A percentile compares a stretch with the other conserved stretches of the same genome.
phyloP scores from a whole-genome alignment of 371 early-diverging fungal genomes.

The Rhizopus sp. region DNA sequence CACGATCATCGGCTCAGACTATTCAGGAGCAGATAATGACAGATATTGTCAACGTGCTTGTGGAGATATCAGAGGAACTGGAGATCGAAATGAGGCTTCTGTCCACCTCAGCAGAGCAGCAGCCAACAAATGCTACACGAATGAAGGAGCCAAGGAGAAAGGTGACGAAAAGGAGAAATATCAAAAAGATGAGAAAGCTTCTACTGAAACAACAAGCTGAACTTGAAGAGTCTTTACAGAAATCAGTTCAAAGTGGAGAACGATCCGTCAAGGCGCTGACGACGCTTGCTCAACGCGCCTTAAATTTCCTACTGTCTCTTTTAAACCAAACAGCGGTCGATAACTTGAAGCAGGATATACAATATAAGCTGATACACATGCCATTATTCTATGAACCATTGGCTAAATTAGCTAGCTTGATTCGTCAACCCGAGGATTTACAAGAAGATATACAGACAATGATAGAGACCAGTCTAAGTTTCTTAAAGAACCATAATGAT shows the following conservation, averaged over 20 bases:
- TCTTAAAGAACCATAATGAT: slow-evolving; percentile 13
- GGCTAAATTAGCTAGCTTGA: slow-evolving; percentile 17
- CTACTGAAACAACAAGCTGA: slow-evolving; percentile 19
- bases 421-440: slow-evolving; percentile 17
- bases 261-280: slow-evolving; percentile 17
- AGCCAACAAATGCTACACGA: not conserved
- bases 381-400: slow-evolving; percentile 32
- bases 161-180: not conserved
- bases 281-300: slow-evolving; percentile 22
- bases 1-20: not conserved
- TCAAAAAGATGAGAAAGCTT: slow-evolving; percentile 2
- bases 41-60: slow-evolving; percentile 18
- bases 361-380: slow-evolving; percentile 12
- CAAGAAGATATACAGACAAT: slow-evolving; percentile 24
- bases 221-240: slow-evolving; percentile 16
- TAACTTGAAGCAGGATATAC: slow-evolving; percentile 18
- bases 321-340: slow-evolving; percentile 7
- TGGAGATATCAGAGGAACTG: slow-evolving; percentile 31
- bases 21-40: slow-evolving; percentile 3
- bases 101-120: not conserved
- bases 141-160: slow-evolving; percentile 1
- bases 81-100: slow-evolving; percentile 12
- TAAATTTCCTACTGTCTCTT: slow-evolving; percentile 22
- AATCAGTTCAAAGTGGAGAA: not conserved
- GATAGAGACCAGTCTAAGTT: slow-evolving; percentile 17